Conservation (phyloP, 2,329 filamentous ascomycete genomes). For the Aspergillus ochraceus region DNA sequence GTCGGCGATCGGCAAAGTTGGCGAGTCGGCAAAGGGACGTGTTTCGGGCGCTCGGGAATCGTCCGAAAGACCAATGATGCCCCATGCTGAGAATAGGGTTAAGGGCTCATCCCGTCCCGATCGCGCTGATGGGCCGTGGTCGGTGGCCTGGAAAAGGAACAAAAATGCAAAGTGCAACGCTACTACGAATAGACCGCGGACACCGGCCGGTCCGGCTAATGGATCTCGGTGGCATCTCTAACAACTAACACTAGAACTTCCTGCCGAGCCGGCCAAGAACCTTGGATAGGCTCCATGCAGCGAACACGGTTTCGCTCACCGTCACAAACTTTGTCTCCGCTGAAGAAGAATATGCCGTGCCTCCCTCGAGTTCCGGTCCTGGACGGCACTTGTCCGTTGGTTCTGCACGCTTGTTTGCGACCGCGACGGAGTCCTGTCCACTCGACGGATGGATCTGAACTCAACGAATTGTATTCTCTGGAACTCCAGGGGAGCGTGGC, state of each 20-base stretch:
- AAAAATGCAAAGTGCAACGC: neutral
- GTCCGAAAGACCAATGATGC: neutral
- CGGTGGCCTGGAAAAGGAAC: neutral
- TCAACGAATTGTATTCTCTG: neutral
- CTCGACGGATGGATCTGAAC: neutral
- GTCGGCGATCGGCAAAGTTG: neutral
- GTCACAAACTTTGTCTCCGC: neutral
- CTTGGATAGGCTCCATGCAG: neutral
- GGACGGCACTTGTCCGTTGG: neutral
- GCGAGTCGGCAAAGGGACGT: neutral
- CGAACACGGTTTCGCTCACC: neutral
- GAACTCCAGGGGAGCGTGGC: neutral
- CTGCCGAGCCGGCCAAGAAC: neutral
- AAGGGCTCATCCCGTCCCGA: slow-evolving; percentile 2
- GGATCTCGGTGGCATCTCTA: neutral
- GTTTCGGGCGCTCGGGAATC: neutral
- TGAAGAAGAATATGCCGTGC: neutral
- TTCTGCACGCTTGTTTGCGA: neutral
- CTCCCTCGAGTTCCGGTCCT: neutral
- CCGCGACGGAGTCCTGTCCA: too few relatives aligned
- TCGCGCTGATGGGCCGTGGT: neutral
- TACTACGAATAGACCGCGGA: neutral
- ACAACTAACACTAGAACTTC: neutral
- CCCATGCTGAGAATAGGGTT: neutral
- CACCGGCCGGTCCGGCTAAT: neutral